Base-by-base conservation (phyloP, 23 red algal species). In the Gracilaria vermiculophylla region DNA sequence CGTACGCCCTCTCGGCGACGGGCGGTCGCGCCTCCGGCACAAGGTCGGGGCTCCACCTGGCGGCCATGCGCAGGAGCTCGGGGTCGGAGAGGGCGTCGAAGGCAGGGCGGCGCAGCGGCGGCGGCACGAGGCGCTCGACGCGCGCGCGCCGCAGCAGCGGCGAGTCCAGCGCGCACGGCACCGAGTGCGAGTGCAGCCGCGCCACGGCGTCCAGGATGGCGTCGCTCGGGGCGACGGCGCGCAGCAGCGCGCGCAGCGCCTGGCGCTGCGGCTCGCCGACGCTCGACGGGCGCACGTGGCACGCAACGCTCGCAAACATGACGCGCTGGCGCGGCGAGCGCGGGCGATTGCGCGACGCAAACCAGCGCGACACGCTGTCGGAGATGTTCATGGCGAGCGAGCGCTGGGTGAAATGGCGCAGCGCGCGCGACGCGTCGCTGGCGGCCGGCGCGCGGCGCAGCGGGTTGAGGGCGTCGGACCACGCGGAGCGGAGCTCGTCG, bases 401-500 rank as follows among this genome's bases (percentile, higher is more conserved):
- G 10, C 36, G 40, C 35, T 45, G 48, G 41, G 71, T 62, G 21
- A 85, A 85, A n/a, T 28, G 51, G 31, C 64, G 47, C 25, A 85
- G 62, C 14, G 44, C 43, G 1, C 17, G n/a, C 19, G 78, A 36
- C 25, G 72, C 81, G 33, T 85, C 53, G 21, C 27, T 54, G 14
- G 61, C 34, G 42, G 41, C 31, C 36, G 47, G 81, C 20, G 57
- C 31, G 21, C 53, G 17, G 3, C 27, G 55, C 52, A 88, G 20
- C 52, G 84, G 84, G 39, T 88, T 88, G 3, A 31, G 52, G 24
- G 31, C 58, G 20, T 88, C 84, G 13, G 24, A 62, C 84, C 84
- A 88, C 14, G 35, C 43, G 55, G 87, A 91, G 19, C 74, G 19
- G n/a, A 93, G 49, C 50, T 93, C 90, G 54, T 69, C 81, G 14